Conservation (phyloP, 345 rosid species). For the Eucalyptus virginea region DNA sequence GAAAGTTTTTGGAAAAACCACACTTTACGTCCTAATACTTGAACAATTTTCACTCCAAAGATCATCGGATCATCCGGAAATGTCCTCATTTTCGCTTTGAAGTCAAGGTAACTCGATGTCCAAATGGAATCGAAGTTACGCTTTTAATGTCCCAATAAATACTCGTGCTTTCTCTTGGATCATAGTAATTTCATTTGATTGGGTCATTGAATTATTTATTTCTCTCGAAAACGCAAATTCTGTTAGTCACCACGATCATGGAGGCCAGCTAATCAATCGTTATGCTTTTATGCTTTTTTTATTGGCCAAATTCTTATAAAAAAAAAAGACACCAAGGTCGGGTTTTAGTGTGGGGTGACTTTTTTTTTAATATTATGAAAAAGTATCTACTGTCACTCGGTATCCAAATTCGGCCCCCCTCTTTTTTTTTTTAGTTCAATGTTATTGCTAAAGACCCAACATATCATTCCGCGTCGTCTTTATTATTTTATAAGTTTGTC, state of each 20-base stretch:
- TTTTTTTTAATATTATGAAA: not conserved
- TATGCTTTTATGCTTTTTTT: not conserved
- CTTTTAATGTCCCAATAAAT: too few relatives aligned
- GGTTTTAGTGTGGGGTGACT: not conserved
- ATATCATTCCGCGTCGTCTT: not conserved
- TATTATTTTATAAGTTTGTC: not conserved
- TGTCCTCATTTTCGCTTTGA: not conserved
- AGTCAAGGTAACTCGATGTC: not conserved
- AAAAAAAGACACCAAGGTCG: too few relatives aligned
- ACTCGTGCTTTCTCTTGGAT: not conserved
- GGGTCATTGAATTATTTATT: not conserved
- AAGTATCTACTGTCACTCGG: not conserved
- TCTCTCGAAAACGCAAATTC: not conserved
- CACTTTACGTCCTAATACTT: not conserved
- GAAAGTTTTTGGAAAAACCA: not conserved
- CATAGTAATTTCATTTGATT: not conserved
- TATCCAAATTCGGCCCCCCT: not conserved
- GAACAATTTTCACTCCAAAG: not conserved
- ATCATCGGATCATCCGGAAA: not conserved
- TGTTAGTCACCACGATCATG: not conserved
- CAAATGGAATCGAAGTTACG: not conserved
- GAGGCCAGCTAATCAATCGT: not conserved
- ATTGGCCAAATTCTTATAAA: not conserved
- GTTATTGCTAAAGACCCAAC: not conserved
- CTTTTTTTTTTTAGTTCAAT: not conserved